A percentile compares a stretch with the other conserved stretches of the same genome.
Evolutionary conservation across 164 flowering plant species (phyloP).

Genomic region (Malania oleifera): DNA sequence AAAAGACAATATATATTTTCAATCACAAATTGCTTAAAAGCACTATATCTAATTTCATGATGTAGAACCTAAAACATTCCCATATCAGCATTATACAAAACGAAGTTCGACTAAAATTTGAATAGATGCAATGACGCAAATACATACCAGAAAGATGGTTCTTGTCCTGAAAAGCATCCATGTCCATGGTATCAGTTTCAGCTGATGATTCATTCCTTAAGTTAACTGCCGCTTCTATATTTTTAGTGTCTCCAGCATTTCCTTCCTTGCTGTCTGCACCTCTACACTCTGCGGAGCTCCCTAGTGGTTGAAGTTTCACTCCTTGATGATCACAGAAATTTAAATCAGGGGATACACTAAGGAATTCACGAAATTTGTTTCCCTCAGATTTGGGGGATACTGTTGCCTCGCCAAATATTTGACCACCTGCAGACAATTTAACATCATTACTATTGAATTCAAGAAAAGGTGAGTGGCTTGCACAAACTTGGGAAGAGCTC

Average conservation of each 20-base stretch:
- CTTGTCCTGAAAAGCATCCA: conserved; percentile 30
- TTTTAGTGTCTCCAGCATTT: conserved; percentile 19
- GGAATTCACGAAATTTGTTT: conserved; percentile 24
- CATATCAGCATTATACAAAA: not conserved
- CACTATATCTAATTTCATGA: not conserved
- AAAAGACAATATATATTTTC: not conserved
- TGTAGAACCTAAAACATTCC: not conserved
- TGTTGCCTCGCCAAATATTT: conserved; percentile 25
- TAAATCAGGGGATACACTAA: conserved; percentile 22
- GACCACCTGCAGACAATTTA: conserved; percentile 29
- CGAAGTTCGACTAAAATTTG: not conserved
- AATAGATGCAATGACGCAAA: not conserved
- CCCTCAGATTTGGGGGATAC: conserved; percentile 25
- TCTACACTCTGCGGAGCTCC: conserved; percentile 32
- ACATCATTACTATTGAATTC: conserved; percentile 32
- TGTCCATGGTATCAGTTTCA: conserved; percentile 55
- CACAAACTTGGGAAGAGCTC: conserved; percentile 34
- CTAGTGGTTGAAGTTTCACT: conserved; percentile 28
- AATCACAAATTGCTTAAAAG: conserved; percentile 1
- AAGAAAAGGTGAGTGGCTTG: conserved; percentile 45
- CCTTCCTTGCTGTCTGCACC: too few relatives aligned
- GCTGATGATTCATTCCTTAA: conserved; percentile 55
- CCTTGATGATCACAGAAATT: conserved; percentile 23
- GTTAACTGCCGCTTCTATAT: conserved; percentile 8
- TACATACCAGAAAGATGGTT: conserved; percentile 34